Evolutionary conservation across 1,284 basidiomycete species (phyloP), one percentile per base, ranked within the genome.

Genomic region (Heterobasidion irregulare): DNA sequence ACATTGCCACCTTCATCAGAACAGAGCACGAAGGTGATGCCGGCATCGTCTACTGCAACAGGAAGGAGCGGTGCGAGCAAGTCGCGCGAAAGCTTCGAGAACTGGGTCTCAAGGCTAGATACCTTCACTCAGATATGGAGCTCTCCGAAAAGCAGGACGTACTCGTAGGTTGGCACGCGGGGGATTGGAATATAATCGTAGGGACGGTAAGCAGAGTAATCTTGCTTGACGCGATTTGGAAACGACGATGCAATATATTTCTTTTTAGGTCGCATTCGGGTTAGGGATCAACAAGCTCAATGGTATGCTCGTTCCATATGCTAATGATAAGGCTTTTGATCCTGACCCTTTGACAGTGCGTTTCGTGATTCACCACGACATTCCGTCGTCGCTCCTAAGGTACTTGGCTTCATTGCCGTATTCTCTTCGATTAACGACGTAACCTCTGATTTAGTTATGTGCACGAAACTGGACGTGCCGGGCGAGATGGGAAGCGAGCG

Each of bases 241-340:
- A 38, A 6, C 47, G 44, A 53, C 51, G 26, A 26, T 58, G 36
- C 18, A 18, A 18, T 36, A 56, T 48, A 54, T 50, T 46, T 36
- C n/a, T 9, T 32, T 12, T 9, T 53, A 63, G 57, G 61, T 92
- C 61, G 92, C 92, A 0, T 98, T 98, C 67, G 96, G 96, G 8
- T 98, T 99, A 95, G 96, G 95, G 15, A 95, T 98, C 57, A 94
- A 99, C 72, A 98, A 98, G 67, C 71, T 84, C 0, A 80, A 92
- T 63, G 83, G 83, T 84, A 63, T 56, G 75, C 57, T n/a, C 1
- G 6, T 13, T 45, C 18, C 13, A 6, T 5, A 16, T 8, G 15
- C 47, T 26, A 15, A 12, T 49, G 56, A 46, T 57, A 52, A 26
- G 26, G 26, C 26, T 26, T 26, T 18, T 51, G 34, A 18, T 16